These are phyloP conservation scores for Edaphochlamys debaryana DNA, from an alignment of 139 green algal species.

Conservation along the genomic window DNA sequence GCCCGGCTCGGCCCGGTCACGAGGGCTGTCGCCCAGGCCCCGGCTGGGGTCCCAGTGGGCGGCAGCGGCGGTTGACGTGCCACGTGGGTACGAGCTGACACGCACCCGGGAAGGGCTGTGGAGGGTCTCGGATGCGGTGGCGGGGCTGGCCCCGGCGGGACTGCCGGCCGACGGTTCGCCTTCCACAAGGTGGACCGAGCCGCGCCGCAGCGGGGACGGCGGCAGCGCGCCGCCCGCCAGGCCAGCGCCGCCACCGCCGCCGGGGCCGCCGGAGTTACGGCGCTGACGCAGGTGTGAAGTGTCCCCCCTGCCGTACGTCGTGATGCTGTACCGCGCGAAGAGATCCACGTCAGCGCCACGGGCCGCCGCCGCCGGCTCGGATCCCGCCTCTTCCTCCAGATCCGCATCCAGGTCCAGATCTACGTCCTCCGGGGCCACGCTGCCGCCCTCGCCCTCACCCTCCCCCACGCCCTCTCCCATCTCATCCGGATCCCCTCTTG, in stretches of 20 bases:
- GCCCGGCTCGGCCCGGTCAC: too few relatives aligned
- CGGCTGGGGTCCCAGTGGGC: too few relatives aligned
- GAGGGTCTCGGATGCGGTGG: too few relatives aligned
- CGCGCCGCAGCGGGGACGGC: slow-evolving; percentile 2
- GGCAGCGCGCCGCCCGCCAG: background rate
- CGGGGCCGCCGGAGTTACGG: slow-evolving; percentile 7
- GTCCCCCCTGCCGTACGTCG: slow-evolving; percentile 26
- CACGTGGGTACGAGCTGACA: too few relatives aligned
- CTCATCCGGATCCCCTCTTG: background rate
- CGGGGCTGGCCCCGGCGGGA: too few relatives aligned
- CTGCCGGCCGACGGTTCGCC: too few relatives aligned
- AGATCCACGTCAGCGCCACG: slow-evolving; percentile 35
- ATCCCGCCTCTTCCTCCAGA: background rate
- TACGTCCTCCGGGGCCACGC: background rate
- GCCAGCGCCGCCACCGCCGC: background rate
- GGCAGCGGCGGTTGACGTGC: too few relatives aligned
- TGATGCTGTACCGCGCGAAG: slow-evolving; percentile 58
- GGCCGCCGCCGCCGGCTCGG: background rate
- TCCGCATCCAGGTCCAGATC: background rate
- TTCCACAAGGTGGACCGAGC: background rate
- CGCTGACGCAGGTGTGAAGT: slow-evolving; percentile 25
- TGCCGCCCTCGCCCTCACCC: background rate
- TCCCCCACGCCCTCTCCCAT: background rate
- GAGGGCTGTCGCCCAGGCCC: too few relatives aligned
- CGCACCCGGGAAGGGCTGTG: too few relatives aligned